Evolutionary conservation across 495 filamentous ascomycete species (phyloP).

Genomic region (Tuber brumale): DNA sequence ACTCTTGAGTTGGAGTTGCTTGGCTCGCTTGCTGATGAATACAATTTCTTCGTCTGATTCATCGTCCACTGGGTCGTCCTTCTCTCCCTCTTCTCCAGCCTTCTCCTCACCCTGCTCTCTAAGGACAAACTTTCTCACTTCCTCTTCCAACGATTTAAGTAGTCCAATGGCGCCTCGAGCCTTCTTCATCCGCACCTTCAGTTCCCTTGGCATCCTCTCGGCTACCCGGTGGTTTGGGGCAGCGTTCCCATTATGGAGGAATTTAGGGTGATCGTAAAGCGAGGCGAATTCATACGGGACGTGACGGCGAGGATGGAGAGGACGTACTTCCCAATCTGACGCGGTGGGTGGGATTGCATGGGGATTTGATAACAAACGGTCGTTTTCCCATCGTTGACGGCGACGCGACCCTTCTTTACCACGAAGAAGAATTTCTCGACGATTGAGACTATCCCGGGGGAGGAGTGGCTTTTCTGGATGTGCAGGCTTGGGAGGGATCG

Average conservation of each 20-base stretch:
- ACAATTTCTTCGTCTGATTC: slow-evolving; percentile 62
- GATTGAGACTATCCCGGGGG: slow-evolving; percentile 56
- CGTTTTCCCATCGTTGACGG: slow-evolving; percentile 91
- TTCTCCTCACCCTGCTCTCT: slow-evolving; percentile 46
- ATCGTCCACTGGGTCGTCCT: slow-evolving; percentile 48
- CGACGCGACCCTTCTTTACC: slow-evolving; percentile 88
- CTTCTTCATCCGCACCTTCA: slow-evolving; percentile 62
- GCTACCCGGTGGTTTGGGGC: slow-evolving; percentile 17
- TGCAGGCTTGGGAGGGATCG: slow-evolving; percentile 15
- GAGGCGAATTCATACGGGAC: slow-evolving; percentile 88
- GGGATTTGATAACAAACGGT: slow-evolving; percentile 78
- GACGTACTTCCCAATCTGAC: slow-evolving; percentile 70
- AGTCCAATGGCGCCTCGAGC: slow-evolving; percentile 61
- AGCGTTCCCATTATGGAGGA: slow-evolving; percentile 12
- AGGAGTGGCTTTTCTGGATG: slow-evolving; percentile 24
- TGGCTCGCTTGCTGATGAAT: slow-evolving; percentile 60
- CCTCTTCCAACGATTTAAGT: slow-evolving; percentile 59
- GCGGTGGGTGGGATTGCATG: slow-evolving; percentile 74
- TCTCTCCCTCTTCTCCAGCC: slow-evolving; percentile 36
- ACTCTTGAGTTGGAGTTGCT: slow-evolving; percentile 39
- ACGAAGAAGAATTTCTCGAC: slow-evolving; percentile 74
- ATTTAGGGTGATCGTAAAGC: slow-evolving; percentile 60
- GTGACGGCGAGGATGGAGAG: slow-evolving; percentile 65
- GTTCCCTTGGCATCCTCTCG: slow-evolving; percentile 55
- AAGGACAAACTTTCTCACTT: slow-evolving; percentile 57